A percentile compares a stretch with the other conserved stretches of the same genome.
Conservation (phyloP, 495 filamentous ascomycete genomes). For the Aspergillus campestris region DNA sequence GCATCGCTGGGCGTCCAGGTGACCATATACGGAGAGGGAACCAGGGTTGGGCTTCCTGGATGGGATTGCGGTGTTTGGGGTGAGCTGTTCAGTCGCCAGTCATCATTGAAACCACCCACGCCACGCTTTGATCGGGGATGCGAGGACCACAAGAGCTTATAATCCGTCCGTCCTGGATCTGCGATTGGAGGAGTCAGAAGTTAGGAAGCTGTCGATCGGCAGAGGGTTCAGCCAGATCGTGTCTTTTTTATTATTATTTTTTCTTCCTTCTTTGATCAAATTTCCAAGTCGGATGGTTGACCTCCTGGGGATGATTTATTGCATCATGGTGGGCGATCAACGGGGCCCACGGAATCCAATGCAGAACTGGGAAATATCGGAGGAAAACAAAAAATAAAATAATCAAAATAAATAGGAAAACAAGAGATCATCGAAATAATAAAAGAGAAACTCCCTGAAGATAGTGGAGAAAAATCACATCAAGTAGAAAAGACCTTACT, state of each 20-base stretch:
- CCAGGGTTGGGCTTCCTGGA: slow-evolving; percentile 3
- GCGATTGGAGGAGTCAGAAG: slow-evolving; percentile 42
- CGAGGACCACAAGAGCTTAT: slow-evolving; percentile 30
- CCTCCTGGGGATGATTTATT: slow-evolving; percentile 32
- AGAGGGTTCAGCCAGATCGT: slow-evolving; percentile 32
- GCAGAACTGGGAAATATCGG: slow-evolving; percentile 33
- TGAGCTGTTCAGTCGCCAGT: slow-evolving; percentile 20
- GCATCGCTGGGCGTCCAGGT: too few species aligned
- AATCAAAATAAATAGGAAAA: slow-evolving; percentile 16
- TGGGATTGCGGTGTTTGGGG: slow-evolving; percentile 2
- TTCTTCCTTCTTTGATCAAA: too few species aligned
- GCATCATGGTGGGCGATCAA: slow-evolving; percentile 40
- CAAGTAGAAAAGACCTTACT: slow-evolving; percentile 8
- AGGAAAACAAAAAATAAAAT: slow-evolving; percentile 20
- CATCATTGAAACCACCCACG: slow-evolving; percentile 16
- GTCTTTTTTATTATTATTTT: slow-evolving; percentile 18
- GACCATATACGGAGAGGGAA: slow-evolving; percentile 25
- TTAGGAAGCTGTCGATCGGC: slow-evolving; percentile 35
- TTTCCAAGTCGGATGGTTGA: too few species aligned
- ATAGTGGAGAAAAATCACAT: slow-evolving; percentile 12
- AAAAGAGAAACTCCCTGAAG: slow-evolving; percentile 7
- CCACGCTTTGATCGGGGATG: slow-evolving; percentile 11
- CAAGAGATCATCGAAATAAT: slow-evolving; percentile 15
- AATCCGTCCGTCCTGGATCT: slow-evolving; percentile 26
- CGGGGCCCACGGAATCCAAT: slow-evolving; percentile 27